These are phyloP conservation scores for Pleurotus salmoneostramineus DNA, from an alignment of 768 basidiomycete species.

Conservation along the genomic window DNA sequence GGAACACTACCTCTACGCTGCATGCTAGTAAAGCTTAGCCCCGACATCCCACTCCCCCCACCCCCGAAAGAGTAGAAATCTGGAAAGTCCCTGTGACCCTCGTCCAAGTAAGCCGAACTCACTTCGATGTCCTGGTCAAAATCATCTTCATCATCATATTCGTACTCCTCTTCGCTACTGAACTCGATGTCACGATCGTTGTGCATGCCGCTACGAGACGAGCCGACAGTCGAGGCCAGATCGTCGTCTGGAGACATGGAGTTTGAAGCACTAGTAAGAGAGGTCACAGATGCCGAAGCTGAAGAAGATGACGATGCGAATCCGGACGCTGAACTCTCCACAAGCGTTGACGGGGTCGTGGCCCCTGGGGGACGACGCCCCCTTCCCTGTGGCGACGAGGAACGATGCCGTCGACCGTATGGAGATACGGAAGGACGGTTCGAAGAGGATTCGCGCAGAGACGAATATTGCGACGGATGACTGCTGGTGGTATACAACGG, in stretches of 20 bases:
- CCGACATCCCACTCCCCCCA: constrained; percentile 19
- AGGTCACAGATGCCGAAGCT: constrained; percentile 6
- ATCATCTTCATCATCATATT: constrained; percentile 16
- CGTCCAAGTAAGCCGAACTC: constrained; percentile 30
- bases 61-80: constrained; percentile 17
- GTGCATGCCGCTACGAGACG: constrained; percentile 18
- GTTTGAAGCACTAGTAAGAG: constrained; percentile 2
- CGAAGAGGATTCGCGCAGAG: constrained; percentile 5
- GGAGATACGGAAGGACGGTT: constrained; percentile 12
- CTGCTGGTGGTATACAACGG: constrained; percentile 15
- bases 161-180: constrained; percentile 45
- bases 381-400: not conserved
- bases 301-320: constrained; percentile 7
- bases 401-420: not conserved
- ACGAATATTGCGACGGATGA: constrained; percentile 27
- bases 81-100: constrained; percentile 21
- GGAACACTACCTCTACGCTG: constrained; percentile 54
- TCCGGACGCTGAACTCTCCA: constrained; percentile 10
- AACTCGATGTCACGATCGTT: constrained; percentile 31
- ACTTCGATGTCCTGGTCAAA: constrained; percentile 31
- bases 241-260: constrained; percentile 15
- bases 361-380: not conserved
- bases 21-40: constrained; percentile 19
- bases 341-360: constrained; percentile 7
- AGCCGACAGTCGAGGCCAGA: constrained; percentile 18